Conservation (phyloP, 2,329 filamentous ascomycete species). For the Scedosporium dehoogii region DNA sequence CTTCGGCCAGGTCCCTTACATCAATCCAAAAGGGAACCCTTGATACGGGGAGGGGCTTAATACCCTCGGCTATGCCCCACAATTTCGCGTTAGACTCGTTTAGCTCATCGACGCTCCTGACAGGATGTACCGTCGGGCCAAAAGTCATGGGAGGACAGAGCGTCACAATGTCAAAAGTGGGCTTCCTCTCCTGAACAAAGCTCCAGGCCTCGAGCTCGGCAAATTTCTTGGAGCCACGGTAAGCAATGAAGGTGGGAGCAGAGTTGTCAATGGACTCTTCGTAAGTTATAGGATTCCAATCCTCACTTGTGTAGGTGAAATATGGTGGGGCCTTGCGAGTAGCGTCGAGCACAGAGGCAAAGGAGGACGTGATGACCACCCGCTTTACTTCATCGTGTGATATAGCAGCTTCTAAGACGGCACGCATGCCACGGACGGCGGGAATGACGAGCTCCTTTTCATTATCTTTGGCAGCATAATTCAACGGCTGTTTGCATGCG, state of each 20-base stretch:
- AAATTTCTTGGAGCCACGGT: constrained; percentile 24
- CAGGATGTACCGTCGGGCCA: constrained; percentile 30
- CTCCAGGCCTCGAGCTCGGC: constrained; percentile 24
- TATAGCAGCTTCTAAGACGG: constrained; percentile 26
- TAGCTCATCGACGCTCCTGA: constrained; percentile 21
- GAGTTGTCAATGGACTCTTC: constrained; percentile 32
- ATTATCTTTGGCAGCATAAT: constrained; percentile 30
- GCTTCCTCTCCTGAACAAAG: constrained; percentile 22
- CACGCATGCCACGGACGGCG: constrained; percentile 33
- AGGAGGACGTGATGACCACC: constrained; percentile 54
- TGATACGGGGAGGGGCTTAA: constrained; percentile 24
- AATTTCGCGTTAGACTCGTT: constrained; percentile 33
- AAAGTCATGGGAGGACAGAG: constrained; percentile 35
- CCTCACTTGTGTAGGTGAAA: constrained; percentile 40
- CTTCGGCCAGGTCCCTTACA: constrained; percentile 32
- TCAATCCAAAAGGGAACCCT: constrained; percentile 35
- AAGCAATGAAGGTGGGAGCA: constrained; percentile 28
- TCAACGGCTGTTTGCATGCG: constrained; percentile 22
- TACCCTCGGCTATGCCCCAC: constrained; percentile 27
- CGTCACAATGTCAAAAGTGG: constrained; percentile 31
- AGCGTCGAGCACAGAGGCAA: constrained; percentile 52
- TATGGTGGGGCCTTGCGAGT: constrained; percentile 35
- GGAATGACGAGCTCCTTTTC: constrained; percentile 34
- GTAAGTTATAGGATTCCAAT: constrained; percentile 48
- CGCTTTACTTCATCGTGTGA: constrained; percentile 16